These are phyloP conservation scores for Phialophora tarda DNA, from an alignment of 2,329 filamentous ascomycete species.

Conservation along the genomic window DNA sequence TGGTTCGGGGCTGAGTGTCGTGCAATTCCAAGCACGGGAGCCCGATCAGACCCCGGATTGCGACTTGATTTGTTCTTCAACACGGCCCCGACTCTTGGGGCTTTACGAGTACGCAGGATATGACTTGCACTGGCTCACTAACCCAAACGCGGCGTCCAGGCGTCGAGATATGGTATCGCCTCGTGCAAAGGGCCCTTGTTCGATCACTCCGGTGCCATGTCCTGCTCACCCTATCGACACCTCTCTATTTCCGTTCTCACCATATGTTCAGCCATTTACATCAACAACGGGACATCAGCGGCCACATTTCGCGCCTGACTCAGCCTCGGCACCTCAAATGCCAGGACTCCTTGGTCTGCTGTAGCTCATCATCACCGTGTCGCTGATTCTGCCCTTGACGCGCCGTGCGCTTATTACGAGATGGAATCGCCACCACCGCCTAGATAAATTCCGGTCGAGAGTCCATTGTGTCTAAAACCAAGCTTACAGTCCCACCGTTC, in stretches of 20 bases:
- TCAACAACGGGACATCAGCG: neutral
- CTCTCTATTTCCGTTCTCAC: neutral
- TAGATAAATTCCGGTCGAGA: too few species aligned
- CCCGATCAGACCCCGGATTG: neutral
- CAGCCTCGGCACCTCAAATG: neutral
- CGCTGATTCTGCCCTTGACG: too few species aligned
- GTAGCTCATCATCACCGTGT: too few species aligned
- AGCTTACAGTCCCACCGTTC: too few species aligned
- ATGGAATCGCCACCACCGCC: too few species aligned
- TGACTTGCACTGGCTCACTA: too few species aligned
- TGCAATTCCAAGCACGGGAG: too few species aligned
- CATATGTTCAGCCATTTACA: neutral
- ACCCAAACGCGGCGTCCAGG: neutral
- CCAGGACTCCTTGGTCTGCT: too few species aligned
- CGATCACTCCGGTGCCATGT: neutral
- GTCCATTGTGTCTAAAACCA: too few species aligned
- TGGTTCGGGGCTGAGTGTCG: too few species aligned
- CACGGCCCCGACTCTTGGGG: neutral
- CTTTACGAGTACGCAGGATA: too few species aligned
- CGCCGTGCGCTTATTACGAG: too few species aligned
- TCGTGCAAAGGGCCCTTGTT: neutral
- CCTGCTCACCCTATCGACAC: neutral
- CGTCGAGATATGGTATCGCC: neutral
- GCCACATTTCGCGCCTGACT: neutral
- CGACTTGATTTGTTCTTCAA: neutral